Percentiles rank a stretch among this genome's conserved stretches.
phyloP scores from a whole-genome alignment of 306 rosid genomes.

The Crataegus laevigata region DNA sequence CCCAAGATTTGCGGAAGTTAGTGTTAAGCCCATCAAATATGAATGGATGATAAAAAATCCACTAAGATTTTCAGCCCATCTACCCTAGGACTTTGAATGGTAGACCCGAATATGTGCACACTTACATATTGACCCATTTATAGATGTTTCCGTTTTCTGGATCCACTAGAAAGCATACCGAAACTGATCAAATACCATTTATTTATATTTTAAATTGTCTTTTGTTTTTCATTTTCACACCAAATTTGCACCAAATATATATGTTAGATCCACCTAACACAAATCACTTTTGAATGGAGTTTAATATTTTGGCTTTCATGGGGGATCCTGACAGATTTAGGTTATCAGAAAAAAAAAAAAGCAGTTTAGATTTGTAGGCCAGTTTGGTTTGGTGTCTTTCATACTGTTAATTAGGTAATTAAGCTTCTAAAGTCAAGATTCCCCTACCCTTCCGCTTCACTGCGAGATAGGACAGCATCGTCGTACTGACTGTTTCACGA shows the following conservation, averaged over 20 bases:
- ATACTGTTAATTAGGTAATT: not conserved
- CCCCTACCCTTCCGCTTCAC: not conserved
- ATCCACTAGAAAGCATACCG: not conserved
- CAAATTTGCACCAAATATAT: not conserved
- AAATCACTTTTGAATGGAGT: too few relatives aligned
- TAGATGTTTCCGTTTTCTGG: not conserved
- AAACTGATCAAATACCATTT: too few relatives aligned
- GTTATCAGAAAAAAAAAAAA: not conserved
- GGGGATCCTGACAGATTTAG: too few relatives aligned
- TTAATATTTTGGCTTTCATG: too few relatives aligned
- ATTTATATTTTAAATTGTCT: too few relatives aligned
- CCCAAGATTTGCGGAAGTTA: too few relatives aligned
- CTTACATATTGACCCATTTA: not conserved
- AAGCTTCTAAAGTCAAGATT: not conserved
- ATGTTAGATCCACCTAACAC: too few relatives aligned
- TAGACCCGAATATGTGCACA: not conserved
- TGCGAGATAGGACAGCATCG: too few relatives aligned
- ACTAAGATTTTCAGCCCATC: not conserved
- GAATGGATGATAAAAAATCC: not conserved
- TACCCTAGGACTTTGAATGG: not conserved
- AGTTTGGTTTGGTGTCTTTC: not conserved
- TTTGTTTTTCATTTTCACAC: not conserved
- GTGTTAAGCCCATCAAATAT: too few relatives aligned
- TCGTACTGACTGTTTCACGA: too few relatives aligned
- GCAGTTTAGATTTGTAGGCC: not conserved